Evolutionary conservation across 352 stramenopile genomes (phyloP).

Genomic region (Globisporangium splendens): DNA sequence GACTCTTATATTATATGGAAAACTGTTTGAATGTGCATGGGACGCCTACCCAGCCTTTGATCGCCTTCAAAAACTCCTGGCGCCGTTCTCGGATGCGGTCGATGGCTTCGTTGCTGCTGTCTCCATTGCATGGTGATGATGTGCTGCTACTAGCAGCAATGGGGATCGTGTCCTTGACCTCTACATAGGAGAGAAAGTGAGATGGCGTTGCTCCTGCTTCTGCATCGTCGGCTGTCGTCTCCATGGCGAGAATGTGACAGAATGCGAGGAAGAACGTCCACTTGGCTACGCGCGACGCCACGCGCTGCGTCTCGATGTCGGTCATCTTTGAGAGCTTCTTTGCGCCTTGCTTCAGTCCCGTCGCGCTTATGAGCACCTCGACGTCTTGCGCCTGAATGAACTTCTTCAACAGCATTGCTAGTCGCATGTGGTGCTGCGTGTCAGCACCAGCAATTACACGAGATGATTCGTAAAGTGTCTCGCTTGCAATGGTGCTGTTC

Average conservation of each 20-base stretch:
- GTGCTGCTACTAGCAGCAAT: neutral
- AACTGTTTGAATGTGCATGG: conserved; percentile 38
- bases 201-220: neutral
- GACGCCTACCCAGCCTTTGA: conserved; percentile 33
- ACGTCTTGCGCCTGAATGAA: conserved; percentile 45
- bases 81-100: neutral
- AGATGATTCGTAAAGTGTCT: neutral
- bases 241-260: conserved; percentile 12
- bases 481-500: conserved; percentile 3
- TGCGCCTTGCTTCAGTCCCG: conserved; percentile 65
- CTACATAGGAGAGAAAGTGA: conserved; percentile 22
- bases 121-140: neutral
- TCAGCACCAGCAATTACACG: too few species aligned
- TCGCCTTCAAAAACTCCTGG: conserved; percentile 10
- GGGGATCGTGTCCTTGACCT: conserved; percentile 33
- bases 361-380: conserved; percentile 56
- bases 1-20: conserved; percentile 19
- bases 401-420: neutral
- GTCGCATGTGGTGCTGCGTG: neutral
- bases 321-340: conserved; percentile 65
- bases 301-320: conserved; percentile 31
- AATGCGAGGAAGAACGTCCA: conserved; percentile 55
- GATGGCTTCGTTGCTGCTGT: neutral
- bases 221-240: neutral
- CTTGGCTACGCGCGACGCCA: conserved; percentile 64